Base-by-base conservation (phyloP, 805 yeast species). In the Metschnikowia similis region DNA sequence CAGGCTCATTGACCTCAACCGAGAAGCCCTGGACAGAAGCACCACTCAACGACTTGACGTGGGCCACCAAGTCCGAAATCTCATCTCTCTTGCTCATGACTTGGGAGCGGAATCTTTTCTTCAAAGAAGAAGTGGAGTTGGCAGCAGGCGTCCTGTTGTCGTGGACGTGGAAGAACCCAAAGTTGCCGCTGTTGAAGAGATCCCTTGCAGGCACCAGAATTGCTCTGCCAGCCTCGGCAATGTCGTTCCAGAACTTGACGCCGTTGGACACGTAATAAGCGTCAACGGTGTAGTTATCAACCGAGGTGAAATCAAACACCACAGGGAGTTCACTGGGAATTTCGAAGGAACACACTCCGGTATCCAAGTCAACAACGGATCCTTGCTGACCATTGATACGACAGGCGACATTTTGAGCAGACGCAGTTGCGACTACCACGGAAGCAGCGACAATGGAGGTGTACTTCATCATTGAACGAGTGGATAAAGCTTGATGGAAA, bases 111-210 rank as follows among this genome's bases (percentile, higher is more conserved):
- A 57, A 57, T 68, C 76, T 69, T 62, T 62, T 71, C 64, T 70
- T 70, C 61, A 70, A 58, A 35, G 71, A 71, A 51, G 68, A 66
- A 55, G 76, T 68, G 36, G 76, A 70, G 69, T 72, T 72, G 32
- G 69, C 54, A 35, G 64, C 60, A 43, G 73, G 69, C 13, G 59
- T 42, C 54, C 60, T 48, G 34, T 59, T 58, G 13, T 49, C 55
- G 52, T 61, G 66, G 44, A 71, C 69, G 41, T 63, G 67, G 68
- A 45, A 68, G 35, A 66, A 51, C 16, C 67, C 60, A 49, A 57
- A 43, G 38, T 41, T 30, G n/a, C 64, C 59, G 6, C 31, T 17
- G 41, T 56, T 61, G 60, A 58, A 67, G 49, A 70, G 57, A 30
- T 38, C 45, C 17, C 21, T 59, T 49, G 76, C 76, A 51, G 75